Evolutionary conservation across 148 eudicot genomes (phyloP), one percentile per base, ranked within the genome.

Genomic region (Nepenthes gracilis): DNA sequence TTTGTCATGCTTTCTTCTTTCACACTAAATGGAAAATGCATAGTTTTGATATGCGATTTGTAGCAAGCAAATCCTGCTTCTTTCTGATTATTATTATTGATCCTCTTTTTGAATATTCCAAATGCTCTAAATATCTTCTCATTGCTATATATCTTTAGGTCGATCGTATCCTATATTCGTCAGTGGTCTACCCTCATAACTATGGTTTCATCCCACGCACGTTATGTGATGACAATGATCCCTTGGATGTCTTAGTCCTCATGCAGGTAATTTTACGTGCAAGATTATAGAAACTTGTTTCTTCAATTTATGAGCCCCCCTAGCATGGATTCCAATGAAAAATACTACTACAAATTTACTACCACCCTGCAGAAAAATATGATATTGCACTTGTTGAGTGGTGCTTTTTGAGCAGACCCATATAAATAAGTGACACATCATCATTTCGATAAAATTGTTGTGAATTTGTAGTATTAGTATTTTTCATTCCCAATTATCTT

Each of bases 161-260:
- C 54, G 96, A 88, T 65, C 89, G 96, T 6, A 70, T 88, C 68
- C 76, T 88, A 3, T 85, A 88, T 72, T 88, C 96, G 57, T 88
- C 93, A 0, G 93, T 88, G 61, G 93, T 88, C 14, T 88, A 88
- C 60, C 96, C 96, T 64, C 96, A 85, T 54, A 88, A 88, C 79
- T 88, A 88, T 47, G 93, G 96, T 12, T 88, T 85, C 66, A 78
- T 88, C 62, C 96, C 96, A 67, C 93, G 96, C 34, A 81, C 96
- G 32, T 56, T 88, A 3, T 88, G 96, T 62, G 96, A 88, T 58
- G 96, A 88, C 75, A 85, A 78, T 63, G 96, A 88, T 73, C 96
- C 96, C 43, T 51, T 85, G 63, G 90, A 88, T 67, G 96, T 85
- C 52, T 63, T 88, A 63, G 84, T 88, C 72, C 85, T 88, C 64